Evolutionary conservation across 2,329 filamentous ascomycete genomes (phyloP).

Genomic region (Epichloe coenophiala): DNA sequence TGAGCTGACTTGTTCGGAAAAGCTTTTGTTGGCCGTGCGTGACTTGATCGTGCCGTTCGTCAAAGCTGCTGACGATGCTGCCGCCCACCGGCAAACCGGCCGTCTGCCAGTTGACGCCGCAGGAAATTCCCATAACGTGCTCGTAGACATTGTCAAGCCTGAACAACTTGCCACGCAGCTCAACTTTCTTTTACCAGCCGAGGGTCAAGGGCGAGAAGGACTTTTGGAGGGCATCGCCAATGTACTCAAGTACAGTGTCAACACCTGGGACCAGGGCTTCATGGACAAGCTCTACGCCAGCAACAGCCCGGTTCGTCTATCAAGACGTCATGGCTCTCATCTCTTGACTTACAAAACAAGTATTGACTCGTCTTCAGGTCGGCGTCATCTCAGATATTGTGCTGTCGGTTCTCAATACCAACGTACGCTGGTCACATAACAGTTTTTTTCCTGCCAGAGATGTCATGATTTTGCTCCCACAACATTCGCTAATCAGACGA

Average conservation of each 20-base stretch:
- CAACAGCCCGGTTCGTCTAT: conserved; percentile 56
- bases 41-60: conserved; percentile 59
- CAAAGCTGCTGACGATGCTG: conserved; percentile 50
- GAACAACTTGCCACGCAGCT: conserved; percentile 41
- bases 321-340: background rate
- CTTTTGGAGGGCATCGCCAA: conserved; percentile 56
- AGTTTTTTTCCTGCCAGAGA: background rate
- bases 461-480: background rate
- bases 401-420: conserved; percentile 79
- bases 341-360: background rate
- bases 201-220: conserved; percentile 55
- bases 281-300: conserved; percentile 90
- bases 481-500: background rate
- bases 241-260: conserved; percentile 76
- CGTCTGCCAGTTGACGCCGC: conserved; percentile 27
- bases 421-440: conserved; percentile 34
- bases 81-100: conserved; percentile 35
- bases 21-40: conserved; percentile 58
- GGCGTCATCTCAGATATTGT: conserved; percentile 77
- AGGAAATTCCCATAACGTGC: conserved; percentile 35
- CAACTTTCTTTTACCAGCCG: conserved; percentile 42
- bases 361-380: conserved; percentile 32
- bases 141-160: conserved; percentile 51
- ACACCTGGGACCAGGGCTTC: conserved; percentile 98
- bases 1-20: background rate